phyloP scores from a whole-genome alignment of 129 eudicot genomes.

The Pittosporum tobira region DNA sequence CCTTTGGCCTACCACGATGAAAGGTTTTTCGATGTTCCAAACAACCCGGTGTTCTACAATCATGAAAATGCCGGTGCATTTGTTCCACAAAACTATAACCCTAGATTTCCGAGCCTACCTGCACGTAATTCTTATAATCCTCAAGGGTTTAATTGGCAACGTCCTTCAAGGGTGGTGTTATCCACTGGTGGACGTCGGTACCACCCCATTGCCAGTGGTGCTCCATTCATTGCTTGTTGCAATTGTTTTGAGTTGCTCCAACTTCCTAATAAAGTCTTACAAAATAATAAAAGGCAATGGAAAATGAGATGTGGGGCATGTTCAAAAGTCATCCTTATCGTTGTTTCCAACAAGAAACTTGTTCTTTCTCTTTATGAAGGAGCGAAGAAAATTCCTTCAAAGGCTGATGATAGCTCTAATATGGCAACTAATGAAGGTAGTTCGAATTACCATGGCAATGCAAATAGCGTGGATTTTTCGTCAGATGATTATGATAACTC shows the following conservation, averaged over 20 bases:
- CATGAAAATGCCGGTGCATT: constrained; percentile 24
- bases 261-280: constrained; percentile 45
- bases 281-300: constrained; percentile 17
- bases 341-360: constrained; percentile 44
- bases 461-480: constrained; percentile 46
- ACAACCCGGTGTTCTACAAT: constrained; percentile 33
- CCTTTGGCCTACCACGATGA: constrained; percentile 26
- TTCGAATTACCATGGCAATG: constrained; percentile 19
- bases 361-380: constrained; percentile 33
- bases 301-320: constrained; percentile 80
- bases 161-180: constrained; percentile 44
- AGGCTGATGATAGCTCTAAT: constrained; percentile 13
- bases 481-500: constrained; percentile 71
- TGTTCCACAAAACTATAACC: constrained; percentile 31
- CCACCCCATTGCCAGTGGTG: constrained; percentile 72
- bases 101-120: constrained; percentile 23
- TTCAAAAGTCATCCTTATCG: constrained; percentile 39
- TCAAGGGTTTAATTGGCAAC: constrained; percentile 25
- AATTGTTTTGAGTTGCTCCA: constrained; percentile 71
- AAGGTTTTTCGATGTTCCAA: constrained; percentile 16
- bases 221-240: constrained; percentile 72
- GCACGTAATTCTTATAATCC: constrained; percentile 29
- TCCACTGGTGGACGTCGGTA: constrained; percentile 43
- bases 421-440: constrained; percentile 13
- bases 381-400: constrained; percentile 14